Percentiles rank a stretch among this genome's conserved stretches.
phyloP scores from a whole-genome alignment of 495 filamentous ascomycete species.

The Talaromyces thailandensis region DNA sequence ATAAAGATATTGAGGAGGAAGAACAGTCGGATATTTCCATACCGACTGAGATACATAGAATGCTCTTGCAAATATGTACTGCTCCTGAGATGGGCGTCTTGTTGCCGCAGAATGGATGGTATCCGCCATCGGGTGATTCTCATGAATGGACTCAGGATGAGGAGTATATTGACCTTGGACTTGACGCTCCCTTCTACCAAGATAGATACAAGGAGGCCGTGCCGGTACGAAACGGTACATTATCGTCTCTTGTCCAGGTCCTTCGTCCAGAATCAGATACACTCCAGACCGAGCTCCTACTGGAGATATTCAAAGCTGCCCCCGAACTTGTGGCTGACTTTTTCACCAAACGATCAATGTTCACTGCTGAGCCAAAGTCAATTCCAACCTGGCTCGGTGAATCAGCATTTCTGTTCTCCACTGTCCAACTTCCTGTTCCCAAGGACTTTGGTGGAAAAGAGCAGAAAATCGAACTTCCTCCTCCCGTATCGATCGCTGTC shows the following conservation, averaged over 20 bases:
- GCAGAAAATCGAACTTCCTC: conserved; percentile 47
- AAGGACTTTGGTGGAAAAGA: conserved; percentile 55
- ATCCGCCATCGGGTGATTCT: conserved; percentile 58
- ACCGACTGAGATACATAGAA: conserved; percentile 54
- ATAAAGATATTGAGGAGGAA: conserved; percentile 30
- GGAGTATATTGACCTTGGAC: conserved; percentile 52
- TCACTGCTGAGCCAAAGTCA: conserved; percentile 83
- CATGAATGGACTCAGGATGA: conserved; percentile 28
- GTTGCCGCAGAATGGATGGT: conserved; percentile 58
- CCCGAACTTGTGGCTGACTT: conserved; percentile 82
- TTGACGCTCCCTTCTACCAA: conserved; percentile 58
- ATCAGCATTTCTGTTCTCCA: conserved; percentile 74
- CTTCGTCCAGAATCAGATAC: conserved; percentile 75
- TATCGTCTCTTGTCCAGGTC: conserved; percentile 67
- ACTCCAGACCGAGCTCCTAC: conserved; percentile 71
- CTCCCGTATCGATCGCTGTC: conserved; percentile 63
- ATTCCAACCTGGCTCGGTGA: conserved; percentile 92
- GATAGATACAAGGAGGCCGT: conserved; percentile 54
- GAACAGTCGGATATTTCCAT: conserved; percentile 33
- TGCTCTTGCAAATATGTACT: conserved; percentile 66
- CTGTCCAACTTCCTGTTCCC: conserved; percentile 65
- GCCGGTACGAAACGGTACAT: conserved; percentile 63
- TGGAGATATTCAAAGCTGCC: conserved; percentile 67
- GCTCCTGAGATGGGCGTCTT: conserved; percentile 60
- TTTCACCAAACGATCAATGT: conserved; percentile 68